Percentiles rank a stretch among this genome's conserved stretches.
These are phyloP conservation scores for Pseudozyma pruni DNA, from an alignment of 1,284 basidiomycete species.

Conservation along the genomic window DNA sequence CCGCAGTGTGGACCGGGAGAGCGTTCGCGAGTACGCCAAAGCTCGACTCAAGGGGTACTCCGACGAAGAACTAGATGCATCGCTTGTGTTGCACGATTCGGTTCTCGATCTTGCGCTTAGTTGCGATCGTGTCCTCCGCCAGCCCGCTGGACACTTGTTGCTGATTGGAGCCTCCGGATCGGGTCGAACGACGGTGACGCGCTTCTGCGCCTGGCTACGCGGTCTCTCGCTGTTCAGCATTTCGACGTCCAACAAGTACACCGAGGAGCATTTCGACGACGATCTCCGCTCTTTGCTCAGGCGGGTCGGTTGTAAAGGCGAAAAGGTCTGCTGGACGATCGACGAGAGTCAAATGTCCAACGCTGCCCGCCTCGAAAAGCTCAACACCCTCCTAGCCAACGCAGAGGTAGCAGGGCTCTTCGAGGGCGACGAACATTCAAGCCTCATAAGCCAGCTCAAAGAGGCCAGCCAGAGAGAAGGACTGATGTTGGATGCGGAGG, in stretches of 20 bases:
- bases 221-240: slow-evolving; percentile 98
- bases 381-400: slow-evolving; percentile 98
- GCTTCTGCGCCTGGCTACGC: slow-evolving; percentile 99
- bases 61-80: slow-evolving; percentile 85
- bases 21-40: slow-evolving; percentile 94
- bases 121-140: slow-evolving; percentile 98
- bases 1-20: slow-evolving; percentile 90
- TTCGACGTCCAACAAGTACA: slow-evolving; percentile 98
- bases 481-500: slow-evolving; percentile 95
- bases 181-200: slow-evolving; percentile 97
- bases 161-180: slow-evolving; percentile 97
- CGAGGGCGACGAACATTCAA: slow-evolving; percentile 84
- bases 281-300: slow-evolving; percentile 93
- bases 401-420: slow-evolving; percentile 99
- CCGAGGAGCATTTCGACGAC: slow-evolving; percentile 97
- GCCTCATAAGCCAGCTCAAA: slow-evolving; percentile 97
- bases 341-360: slow-evolving; percentile 99
- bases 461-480: slow-evolving; percentile 98
- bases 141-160: slow-evolving; percentile 93
- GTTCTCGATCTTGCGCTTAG: slow-evolving; percentile 96
- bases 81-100: slow-evolving; percentile 98
- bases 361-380: slow-evolving; percentile 96
- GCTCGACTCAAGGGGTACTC: slow-evolving; percentile 82
- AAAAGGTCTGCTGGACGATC: slow-evolving; percentile 99
- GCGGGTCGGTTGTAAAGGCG: slow-evolving; percentile 94